Percentiles rank a stretch among this genome's conserved stretches.
phyloP scores from a whole-genome alignment of 257 asterid genomes.

The Oldenlandia corymbosa region DNA sequence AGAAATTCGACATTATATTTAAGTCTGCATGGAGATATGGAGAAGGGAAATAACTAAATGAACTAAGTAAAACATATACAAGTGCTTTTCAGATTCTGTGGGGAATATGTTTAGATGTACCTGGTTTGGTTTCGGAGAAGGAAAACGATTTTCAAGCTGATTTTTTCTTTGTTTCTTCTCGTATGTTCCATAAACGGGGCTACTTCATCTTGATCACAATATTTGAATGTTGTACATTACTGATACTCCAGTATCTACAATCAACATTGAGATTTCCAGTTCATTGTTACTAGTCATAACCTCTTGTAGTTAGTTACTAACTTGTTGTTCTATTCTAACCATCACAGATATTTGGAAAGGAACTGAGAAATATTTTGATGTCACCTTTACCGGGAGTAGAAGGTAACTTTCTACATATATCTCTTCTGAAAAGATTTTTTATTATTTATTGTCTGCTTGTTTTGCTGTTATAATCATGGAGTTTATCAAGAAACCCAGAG shows the following conservation, averaged over 20 bases:
- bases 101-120: background rate
- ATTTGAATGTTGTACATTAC: background rate
- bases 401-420: conserved; percentile 35
- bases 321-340: conserved; percentile 12
- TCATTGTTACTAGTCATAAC: background rate
- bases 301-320: background rate
- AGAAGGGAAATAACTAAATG: background rate
- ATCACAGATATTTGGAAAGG: conserved; percentile 40
- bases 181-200: background rate
- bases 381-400: conserved; percentile 26
- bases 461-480: too few species aligned
- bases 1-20: background rate
- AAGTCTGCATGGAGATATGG: background rate
- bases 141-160: background rate
- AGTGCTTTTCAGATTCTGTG: background rate
- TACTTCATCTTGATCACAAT: background rate
- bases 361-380: conserved; percentile 21
- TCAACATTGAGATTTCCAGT: background rate
- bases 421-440: background rate
- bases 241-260: too few species aligned
- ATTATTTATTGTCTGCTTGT: too few species aligned
- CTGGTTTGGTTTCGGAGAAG: background rate
- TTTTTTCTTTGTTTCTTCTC: too few species aligned
- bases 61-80: background rate
- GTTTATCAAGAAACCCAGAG: too few species aligned